phyloP scores from a whole-genome alignment of 2,329 filamentous ascomycete genomes.

The Colletotrichum shisoi region DNA sequence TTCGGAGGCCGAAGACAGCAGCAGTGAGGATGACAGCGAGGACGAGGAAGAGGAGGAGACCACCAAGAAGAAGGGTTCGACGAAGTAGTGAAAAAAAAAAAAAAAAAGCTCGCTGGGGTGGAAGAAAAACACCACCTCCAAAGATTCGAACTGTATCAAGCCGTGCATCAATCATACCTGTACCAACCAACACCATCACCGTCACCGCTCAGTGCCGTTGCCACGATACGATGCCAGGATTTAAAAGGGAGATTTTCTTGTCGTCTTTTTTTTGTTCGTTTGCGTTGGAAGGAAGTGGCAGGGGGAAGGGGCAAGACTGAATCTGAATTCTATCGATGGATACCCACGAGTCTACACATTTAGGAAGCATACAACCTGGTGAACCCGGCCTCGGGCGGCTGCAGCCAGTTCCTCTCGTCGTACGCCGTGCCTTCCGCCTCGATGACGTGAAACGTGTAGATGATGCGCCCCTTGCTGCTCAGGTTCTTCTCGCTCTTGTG shows the following conservation, averaged over 20 bases:
- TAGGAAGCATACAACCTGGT: slow-evolving; percentile 65
- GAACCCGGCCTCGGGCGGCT: slow-evolving; percentile 82
- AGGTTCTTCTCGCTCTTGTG: slow-evolving; percentile 96
- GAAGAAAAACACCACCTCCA: no score
- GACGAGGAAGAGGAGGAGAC: slow-evolving; percentile 43
- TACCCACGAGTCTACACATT: slow-evolving; percentile 25
- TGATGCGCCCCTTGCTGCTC: slow-evolving; percentile 85
- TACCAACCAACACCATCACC: slow-evolving; percentile 9
- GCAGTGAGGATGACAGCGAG: slow-evolving; percentile 44
- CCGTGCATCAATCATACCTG: slow-evolving; percentile 2
- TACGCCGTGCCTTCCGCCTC: slow-evolving; percentile 79
- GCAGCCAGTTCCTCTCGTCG: slow-evolving; percentile 91
- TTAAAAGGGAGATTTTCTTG: slow-evolving; percentile 23
- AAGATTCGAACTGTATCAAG: background rate
- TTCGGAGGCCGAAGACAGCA: slow-evolving; percentile 48
- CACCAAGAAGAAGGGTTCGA: slow-evolving; percentile 25
- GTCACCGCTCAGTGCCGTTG: background rate
- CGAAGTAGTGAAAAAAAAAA: background rate
- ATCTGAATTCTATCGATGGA: slow-evolving; percentile 30
- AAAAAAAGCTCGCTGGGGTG: no score
- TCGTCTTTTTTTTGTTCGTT: slow-evolving; percentile 4
- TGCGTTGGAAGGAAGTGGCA: background rate
- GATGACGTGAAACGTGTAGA: slow-evolving; percentile 98
- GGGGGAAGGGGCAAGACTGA: slow-evolving; percentile 17
- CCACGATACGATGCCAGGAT: slow-evolving; percentile 14